Percentiles rank a stretch among this genome's conserved stretches.
Evolutionary conservation across 73 alveolate species (phyloP).

Genomic region (Symbiodinium natans): DNA sequence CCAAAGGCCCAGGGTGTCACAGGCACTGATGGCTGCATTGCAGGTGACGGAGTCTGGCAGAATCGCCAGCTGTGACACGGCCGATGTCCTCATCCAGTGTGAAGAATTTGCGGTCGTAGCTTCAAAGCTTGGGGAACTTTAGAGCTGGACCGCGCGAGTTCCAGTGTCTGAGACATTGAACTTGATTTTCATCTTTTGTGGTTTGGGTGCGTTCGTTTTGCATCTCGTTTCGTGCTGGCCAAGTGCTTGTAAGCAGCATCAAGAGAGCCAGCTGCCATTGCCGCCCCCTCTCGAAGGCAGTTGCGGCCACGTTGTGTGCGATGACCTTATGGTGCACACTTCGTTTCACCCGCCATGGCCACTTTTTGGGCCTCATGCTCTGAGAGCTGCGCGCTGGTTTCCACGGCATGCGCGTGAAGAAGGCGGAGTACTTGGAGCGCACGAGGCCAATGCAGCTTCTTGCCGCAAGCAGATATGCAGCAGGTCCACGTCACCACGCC

Average conservation of each 20-base stretch:
- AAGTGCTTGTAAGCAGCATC: not conserved
- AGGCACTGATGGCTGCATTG: not conserved
- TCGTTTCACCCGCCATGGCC: not conserved
- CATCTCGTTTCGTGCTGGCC: no score
- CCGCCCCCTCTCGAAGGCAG: constrained; percentile 9
- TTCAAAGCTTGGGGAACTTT: no score
- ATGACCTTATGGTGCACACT: constrained; percentile 16
- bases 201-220: no score
- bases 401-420: not conserved
- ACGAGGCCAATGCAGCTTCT: not conserved
- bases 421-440: not conserved
- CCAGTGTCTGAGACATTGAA: no score
- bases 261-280: constrained; percentile 34
- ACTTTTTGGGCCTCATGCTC: not conserved
- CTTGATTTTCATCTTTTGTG: no score
- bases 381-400: not conserved
- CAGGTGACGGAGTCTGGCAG: not conserved
- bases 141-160: no score
- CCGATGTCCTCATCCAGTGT: no score
- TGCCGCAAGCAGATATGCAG: not conserved
- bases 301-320: constrained; percentile 6
- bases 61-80: not conserved
- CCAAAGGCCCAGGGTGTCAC: not conserved
- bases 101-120: no score
- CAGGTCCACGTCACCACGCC: not conserved